Evolutionary conservation across 805 yeast species (phyloP), one percentile per base, ranked within the genome.

Genomic region (Sugiyamaella marilandica): DNA sequence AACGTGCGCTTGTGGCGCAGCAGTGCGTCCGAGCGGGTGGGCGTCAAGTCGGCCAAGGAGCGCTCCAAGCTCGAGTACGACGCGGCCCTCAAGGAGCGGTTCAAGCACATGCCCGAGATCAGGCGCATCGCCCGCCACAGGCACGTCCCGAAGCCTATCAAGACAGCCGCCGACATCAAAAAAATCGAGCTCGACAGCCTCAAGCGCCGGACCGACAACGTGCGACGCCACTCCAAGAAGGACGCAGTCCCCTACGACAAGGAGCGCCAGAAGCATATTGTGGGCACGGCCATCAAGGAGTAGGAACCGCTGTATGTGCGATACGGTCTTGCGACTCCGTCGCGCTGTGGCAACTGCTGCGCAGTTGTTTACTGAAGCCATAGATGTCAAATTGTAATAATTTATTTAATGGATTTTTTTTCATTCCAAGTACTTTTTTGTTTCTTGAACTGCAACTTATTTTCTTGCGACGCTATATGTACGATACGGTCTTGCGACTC

Each of bases 101-200:
- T 81, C 77, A 87, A 87, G 73, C 84, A 84, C 73, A 91, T 94
- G 98, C 99, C 99, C 1, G 99, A 94, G 70, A 85, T 94, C 64
- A 82, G 81, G 65, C 79, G 97, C 62, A 94, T 94, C 56, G 74
- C 89, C 29, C 82, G 91, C 70, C 98, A 94, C 72, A 82, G 99
- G 69, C 97, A 94, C 67, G 76, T 92, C 50, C 99, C 99, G 19
- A 73, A 74, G 54, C 87, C 85, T 47, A 80, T 94, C 60, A 92
- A 91, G 79, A 87, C 85, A 69, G 97, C 97, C 37, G 79, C 79
- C 41, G 96, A 91, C 56, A 88, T 87, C 67, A 92, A 94, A 74
- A 71, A 82, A 16, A 75, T 78, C 53, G 97, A 94, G 68, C 62
- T 82, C 39, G 80, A 78, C 47, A 78, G 94, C 39, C 69, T 88